phyloP scores from a whole-genome alignment of 2,329 filamentous ascomycete species.

The Tolypocladium guangdongense region DNA sequence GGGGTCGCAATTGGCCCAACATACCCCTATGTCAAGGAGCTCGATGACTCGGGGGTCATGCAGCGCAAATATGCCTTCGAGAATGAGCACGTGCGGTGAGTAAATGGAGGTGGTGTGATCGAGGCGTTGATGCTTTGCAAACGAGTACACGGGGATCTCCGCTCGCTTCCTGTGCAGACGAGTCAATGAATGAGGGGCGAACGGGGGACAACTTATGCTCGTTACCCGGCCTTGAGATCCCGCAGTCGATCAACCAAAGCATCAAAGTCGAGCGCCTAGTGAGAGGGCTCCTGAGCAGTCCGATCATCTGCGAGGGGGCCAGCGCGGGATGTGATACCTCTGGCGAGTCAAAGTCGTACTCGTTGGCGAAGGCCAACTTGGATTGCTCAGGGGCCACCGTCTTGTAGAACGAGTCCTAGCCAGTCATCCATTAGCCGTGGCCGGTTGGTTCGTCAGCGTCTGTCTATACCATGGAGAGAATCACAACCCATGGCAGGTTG shows the following conservation, averaged over 20 bases:
- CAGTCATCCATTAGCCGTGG: conserved; percentile 11
- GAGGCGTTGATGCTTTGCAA: conserved; percentile 76
- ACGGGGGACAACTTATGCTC: conserved; percentile 1
- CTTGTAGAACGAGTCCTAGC: conserved; percentile 96
- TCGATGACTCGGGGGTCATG: conserved; percentile 80
- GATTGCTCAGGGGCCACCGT: conserved; percentile 71
- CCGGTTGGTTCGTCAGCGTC: neutral
- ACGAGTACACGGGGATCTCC: conserved; percentile 92
- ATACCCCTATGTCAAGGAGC: conserved; percentile 79
- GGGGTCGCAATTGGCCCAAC: conserved; percentile 3
- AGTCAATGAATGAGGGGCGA: neutral
- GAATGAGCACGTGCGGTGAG: conserved; percentile 86
- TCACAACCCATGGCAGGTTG: conserved; percentile 95
- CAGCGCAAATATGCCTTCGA: conserved; percentile 93
- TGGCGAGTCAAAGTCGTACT: conserved; percentile 93
- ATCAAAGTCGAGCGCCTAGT: conserved; percentile 82
- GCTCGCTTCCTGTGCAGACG: conserved; percentile 55
- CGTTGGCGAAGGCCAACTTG: conserved; percentile 70
- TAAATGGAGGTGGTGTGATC: conserved; percentile 80
- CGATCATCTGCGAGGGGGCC: neutral
- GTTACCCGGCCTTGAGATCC: conserved; percentile 86
- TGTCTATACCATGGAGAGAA: conserved; percentile 73
- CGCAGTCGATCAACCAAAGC: conserved; percentile 65
- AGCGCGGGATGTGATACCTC: conserved; percentile 32
- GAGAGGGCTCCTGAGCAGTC: neutral